phyloP scores from a whole-genome alignment of 176 grass and related monocot species.

The Tuctoria greenei region DNA sequence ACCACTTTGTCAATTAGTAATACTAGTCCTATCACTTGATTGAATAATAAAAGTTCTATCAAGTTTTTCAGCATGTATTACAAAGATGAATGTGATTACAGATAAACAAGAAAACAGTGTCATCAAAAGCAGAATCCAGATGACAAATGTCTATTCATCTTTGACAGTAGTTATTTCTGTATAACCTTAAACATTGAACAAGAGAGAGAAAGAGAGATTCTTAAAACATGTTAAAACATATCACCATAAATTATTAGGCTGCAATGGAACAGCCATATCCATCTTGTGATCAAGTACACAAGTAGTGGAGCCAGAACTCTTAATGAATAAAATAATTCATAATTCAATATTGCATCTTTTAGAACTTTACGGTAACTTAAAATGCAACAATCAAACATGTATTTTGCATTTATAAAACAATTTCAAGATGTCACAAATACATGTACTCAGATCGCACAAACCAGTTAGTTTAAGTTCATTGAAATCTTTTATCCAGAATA shows the following conservation, averaged over 20 bases:
- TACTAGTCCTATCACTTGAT: constrained; percentile 8
- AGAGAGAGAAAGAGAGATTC: constrained; percentile 1
- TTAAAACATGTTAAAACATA: neutral
- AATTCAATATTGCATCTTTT: neutral
- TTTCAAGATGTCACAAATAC: neutral
- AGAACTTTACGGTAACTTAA: neutral
- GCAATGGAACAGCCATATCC: neutral
- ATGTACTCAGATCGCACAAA: constrained; percentile 2
- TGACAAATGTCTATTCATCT: neutral
- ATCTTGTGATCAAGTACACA: neutral
- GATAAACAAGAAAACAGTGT: neutral
- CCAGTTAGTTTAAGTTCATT: neutral
- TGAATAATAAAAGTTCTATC: neutral
- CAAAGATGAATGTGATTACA: neutral
- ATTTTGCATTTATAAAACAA: neutral
- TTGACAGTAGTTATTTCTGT: neutral
- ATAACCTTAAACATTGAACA: constrained; percentile 12
- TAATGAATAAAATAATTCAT: neutral
- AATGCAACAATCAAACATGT: neutral
- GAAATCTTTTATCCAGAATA: neutral
- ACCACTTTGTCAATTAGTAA: neutral
- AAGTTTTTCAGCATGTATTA: neutral
- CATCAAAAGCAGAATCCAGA: constrained; percentile 1
- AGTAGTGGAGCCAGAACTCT: neutral
- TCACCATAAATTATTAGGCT: neutral